Evolutionary conservation across 73 alveolate genomes (phyloP).

Genomic region (Stentor roeselii): DNA sequence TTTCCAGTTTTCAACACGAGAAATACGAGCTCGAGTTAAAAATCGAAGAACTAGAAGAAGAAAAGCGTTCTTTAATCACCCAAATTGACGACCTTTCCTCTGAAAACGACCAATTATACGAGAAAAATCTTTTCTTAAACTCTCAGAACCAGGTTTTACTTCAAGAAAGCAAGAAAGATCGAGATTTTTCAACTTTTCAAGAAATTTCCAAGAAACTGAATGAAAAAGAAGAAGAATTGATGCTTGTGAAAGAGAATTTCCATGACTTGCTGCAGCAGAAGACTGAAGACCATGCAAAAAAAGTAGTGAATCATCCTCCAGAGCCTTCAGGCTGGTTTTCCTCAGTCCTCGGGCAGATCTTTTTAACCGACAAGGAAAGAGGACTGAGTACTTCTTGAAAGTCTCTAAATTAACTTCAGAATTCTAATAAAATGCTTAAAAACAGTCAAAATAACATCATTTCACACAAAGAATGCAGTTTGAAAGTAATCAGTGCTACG

Average conservation of each 20-base stretch:
- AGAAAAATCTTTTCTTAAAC: no score
- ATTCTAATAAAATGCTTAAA: no score
- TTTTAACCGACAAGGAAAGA: not conserved
- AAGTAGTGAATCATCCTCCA: not conserved
- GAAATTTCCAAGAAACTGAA: not conserved
- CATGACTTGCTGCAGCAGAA: not conserved
- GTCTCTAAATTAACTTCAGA: no score
- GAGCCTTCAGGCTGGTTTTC: not conserved
- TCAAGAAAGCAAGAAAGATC: not conserved
- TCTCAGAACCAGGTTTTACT: not conserved
- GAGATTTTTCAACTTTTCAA: not conserved
- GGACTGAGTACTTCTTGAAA: not conserved
- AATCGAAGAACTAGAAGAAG: not conserved
- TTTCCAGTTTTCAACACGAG: not conserved
- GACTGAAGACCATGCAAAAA: not conserved
- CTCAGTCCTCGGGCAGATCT: not conserved
- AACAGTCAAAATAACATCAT: no score
- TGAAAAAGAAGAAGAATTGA: not conserved
- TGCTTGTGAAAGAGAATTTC: no score
- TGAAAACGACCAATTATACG: not conserved
- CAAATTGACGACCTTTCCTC: not conserved
- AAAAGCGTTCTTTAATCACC: not conserved
- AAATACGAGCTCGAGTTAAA: not conserved
- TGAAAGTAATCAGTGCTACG: not conserved
- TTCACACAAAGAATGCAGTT: not conserved